Base-by-base conservation (phyloP, 768 basidiomycete genomes). In the Calocybe cyanea region DNA sequence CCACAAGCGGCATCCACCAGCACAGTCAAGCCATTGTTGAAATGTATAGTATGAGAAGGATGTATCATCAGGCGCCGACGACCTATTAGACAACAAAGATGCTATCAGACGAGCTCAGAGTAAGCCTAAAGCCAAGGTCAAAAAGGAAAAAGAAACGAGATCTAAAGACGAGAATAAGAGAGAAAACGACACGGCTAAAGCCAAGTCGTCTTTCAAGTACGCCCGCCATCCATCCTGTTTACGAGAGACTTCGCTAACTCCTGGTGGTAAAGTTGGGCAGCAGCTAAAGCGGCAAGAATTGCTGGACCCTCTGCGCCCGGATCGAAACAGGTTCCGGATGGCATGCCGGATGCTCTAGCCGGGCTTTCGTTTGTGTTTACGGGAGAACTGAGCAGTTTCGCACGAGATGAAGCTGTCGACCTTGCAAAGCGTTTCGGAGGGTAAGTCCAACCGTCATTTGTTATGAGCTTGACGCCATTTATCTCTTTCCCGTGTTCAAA, bases 311-410 rank as follows among this genome's bases (percentile, higher is more conserved):
- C 69, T n/a, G 77, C 85, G 19, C 70, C 72, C n/a, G 85, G 85
- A 0, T 71, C 77, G 13, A 90, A 86, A 58, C 72, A 78, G 11
- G 75, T 89, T 17, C 88, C 89, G 0, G 81, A 92, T 35, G 84
- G 85, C 11, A 69, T 70, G 20, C 77, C 78, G 0, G 76, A 85
- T 56, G 92, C 89, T 58, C 72, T 99, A 7, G 77, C 83, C 0
- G 94, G 94, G 0, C 72, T 98, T 18, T 76, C 91, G 0, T 87
- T 99, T 58, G 95, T 99, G 17, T 99, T 99, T 53, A 98, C 96
- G 0, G 96, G 94, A 13, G 95, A 99, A 56, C 66, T 98, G 37
- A 79, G 76, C 38, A 87, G 85, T 48, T 82, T 98, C 53, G 83
- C 90, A 1, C 76, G 96, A 30, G 91, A 97, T 2, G 93, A 96